Base-by-base conservation (phyloP, 129 eudicot species). In the Lactuca saligna region DNA sequence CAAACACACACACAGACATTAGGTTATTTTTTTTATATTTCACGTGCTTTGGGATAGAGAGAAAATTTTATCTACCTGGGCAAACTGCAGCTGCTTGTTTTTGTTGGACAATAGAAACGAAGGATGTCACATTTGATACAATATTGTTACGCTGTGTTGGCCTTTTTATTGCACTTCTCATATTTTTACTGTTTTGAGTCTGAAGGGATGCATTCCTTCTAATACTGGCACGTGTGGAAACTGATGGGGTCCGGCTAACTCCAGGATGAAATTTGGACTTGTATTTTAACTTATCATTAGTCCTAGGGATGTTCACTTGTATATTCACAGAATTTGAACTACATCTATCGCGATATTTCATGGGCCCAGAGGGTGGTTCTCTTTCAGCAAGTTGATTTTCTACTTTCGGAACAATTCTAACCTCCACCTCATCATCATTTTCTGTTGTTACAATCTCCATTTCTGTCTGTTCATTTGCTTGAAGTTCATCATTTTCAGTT, bases 91-190 rank as follows among this genome's bases (percentile, higher is more conserved):
- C 89, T 65, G 90, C 95, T 86, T 89, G 98, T 76, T 86, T 86
- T 76, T 92, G 95, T 75, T 89, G 85, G 62, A 92, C 88, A 14
- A 92, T 77, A 5, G 98, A 91, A 68, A 92, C 56, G 68, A 92
- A 92, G 37, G 98, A 92, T 68, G 84, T 74, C 46, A 92, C 57
- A 63, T 81, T 84, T 13, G 91, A 84, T 53, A 89, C 86, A 60
- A 92, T 89, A 58, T 92, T 92, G 71, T 78, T 83, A 48, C 65
- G 61, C 76, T 68, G 81, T 56, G 84, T 76, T 33, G 75, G 50
- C 77, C 85, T 80, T 70, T 70, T 80, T 46, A 66, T 68, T 55
- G 82, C 82, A 56, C 70, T 88, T 76, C 68, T 78, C 73, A 86
- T 59, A 54, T 49, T 74, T 49, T 79, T 86, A 61, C 78, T 84